Base-by-base conservation (phyloP, 257 asterid species). In the Anisodus tanguticus region DNA sequence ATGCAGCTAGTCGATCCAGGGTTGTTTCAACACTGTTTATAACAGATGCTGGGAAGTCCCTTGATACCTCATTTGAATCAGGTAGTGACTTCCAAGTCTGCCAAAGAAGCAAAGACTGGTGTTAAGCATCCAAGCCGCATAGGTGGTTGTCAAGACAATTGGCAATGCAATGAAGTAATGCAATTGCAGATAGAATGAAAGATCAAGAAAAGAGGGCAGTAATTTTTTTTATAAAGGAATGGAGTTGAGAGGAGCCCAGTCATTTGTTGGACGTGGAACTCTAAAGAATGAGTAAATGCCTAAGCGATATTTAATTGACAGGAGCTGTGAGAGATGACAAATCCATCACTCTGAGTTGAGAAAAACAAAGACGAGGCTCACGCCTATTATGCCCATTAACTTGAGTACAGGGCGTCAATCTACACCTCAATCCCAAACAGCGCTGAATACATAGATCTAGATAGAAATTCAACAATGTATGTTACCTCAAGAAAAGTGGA, bases 81-180 rank as follows among this genome's bases (percentile, higher is more conserved):
- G 99, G 99, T 82, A 97, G 86, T 4, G 99, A 97, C 87, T 95
- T 97, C 99, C 99, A 97, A 5, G 98, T 97, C 99, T 97, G 93
- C 79, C 70, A 17, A 60, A 85, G 39, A 70, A 4, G 62, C 67
- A 74, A 31, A 26, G 13, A 53, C 17, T 6, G 13, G 15, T 1
- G 60, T 53, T 53, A 77, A 13, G 8, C 47, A 53, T 41, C 15
- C 81, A 76, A 76, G 47, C 26, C 7, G 64, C 12, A 26, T 76
- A 76, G 4, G 15, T 51, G 8, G 49, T 51, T 12, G 26, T 7
- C 49, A 53, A 15, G 51, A 53, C 45, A 51, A 76, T 53, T 6
- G 26, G 26, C 8, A 26, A 13, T 8, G 0, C 47, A 26, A 53
- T 51, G 63, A 53, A 53, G 15, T 31, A 51, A 76, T 6, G 60